Evolutionary conservation across 108 stramenopile genomes (phyloP).

Genomic region (Fistulifera pelliculosa): DNA sequence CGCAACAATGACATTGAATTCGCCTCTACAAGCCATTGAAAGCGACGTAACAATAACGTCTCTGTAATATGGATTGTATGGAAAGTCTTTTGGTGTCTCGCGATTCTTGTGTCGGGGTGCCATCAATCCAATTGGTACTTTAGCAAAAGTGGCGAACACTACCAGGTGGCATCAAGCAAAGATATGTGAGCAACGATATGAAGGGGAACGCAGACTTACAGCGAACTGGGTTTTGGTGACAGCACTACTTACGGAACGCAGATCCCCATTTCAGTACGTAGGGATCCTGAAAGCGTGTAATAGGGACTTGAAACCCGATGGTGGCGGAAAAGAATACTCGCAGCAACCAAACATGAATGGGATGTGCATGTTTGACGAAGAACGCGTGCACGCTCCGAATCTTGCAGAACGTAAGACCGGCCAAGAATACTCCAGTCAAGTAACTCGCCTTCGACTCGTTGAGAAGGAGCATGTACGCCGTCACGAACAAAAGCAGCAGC

Average conservation of each 20-base stretch:
- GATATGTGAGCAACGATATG: too few species aligned
- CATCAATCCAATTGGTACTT: background rate
- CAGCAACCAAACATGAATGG: conserved; percentile 35
- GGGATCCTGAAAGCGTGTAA: conserved; percentile 12
- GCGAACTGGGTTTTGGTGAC: too few species aligned
- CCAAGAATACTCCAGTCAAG: conserved; percentile 35
- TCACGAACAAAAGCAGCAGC: conserved; percentile 21
- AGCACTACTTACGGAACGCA: conserved; percentile 11
- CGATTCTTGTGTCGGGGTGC: too few species aligned
- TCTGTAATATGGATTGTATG: conserved; percentile 16
- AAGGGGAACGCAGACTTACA: too few species aligned
- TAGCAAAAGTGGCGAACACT: conserved; percentile 13
- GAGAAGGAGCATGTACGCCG: conserved; percentile 25
- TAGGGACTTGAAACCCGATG: conserved; percentile 27
- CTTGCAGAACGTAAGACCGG: conserved; percentile 36
- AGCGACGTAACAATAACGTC: conserved; percentile 28
- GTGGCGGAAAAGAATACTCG: conserved; percentile 52
- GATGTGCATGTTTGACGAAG: conserved; percentile 27
- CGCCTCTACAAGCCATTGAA: conserved; percentile 38
- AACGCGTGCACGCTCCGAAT: conserved; percentile 27
- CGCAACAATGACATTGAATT: conserved; percentile 41
- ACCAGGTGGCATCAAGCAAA: too few species aligned
- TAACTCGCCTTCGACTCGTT: conserved; percentile 34
- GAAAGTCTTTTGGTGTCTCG: conserved; percentile 8
- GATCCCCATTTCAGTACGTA: conserved; percentile 33